Conservation (phyloP, 257 asterid species). For the Gentiana dahurica region DNA sequence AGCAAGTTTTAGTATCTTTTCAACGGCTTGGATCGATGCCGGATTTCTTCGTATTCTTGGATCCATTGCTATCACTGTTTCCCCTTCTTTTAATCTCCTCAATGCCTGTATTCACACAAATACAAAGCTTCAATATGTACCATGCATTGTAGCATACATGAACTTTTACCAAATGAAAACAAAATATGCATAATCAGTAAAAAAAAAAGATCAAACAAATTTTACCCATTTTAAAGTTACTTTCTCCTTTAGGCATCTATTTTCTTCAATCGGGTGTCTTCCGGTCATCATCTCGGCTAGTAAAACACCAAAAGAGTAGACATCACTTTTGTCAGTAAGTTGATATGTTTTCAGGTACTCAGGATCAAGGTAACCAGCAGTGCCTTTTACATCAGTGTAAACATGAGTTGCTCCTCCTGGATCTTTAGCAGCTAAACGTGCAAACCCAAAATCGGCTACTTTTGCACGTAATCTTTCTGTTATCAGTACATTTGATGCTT, state of each 20-base stretch:
- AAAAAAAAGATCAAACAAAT: neutral
- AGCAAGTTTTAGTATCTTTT: conserved; percentile 49
- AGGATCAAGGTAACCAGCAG: conserved; percentile 73
- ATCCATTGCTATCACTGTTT: conserved; percentile 50
- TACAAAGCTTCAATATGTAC: neutral
- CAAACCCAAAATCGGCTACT: conserved; percentile 74
- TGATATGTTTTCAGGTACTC: conserved; percentile 52
- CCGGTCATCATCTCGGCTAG: conserved; percentile 65
- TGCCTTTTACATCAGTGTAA: conserved; percentile 63
- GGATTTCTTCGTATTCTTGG: conserved; percentile 40
- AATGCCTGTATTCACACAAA: conserved; percentile 33
- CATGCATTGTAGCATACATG: neutral
- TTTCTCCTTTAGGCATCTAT: conserved; percentile 27
- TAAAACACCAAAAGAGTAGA: conserved; percentile 66
- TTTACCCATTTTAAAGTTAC: conserved; percentile 57
- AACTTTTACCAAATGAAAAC: neutral
- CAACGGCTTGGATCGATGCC: conserved; percentile 34
- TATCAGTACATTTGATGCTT: conserved; percentile 57
- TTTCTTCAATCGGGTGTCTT: conserved; percentile 44
- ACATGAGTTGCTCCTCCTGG: conserved; percentile 35
- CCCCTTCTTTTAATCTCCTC: conserved; percentile 32
- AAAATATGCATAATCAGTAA: too few relatives aligned
- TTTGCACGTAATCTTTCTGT: conserved; percentile 59
- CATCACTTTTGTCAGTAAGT: conserved; percentile 68
- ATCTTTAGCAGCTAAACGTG: conserved; percentile 42